A percentile compares a stretch with the other conserved stretches of the same genome.
Evolutionary conservation across 306 rosid genomes (phyloP).

Genomic region (Bauhinia variegata): DNA sequence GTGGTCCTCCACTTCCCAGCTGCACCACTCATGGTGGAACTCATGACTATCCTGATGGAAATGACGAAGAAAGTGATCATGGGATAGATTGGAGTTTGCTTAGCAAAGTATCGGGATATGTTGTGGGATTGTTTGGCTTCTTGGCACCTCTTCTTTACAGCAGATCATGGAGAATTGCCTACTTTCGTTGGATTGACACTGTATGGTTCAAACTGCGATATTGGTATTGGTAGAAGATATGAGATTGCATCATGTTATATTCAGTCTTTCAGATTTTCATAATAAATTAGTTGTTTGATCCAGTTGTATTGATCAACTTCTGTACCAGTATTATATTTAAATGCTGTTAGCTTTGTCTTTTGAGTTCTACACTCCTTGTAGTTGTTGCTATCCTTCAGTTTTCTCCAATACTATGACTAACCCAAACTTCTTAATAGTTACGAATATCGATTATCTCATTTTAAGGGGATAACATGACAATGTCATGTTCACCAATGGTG

Average conservation of each 20-base stretch:
- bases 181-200: constrained; percentile 58
- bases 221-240: not conserved
- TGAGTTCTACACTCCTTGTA: too few relatives aligned
- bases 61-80: not conserved
- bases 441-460: too few relatives aligned
- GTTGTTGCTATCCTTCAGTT: too few relatives aligned
- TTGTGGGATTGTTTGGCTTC: not conserved
- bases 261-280: too few relatives aligned
- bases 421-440: too few relatives aligned
- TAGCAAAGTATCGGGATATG: not conserved
- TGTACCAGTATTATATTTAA: too few relatives aligned
- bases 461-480: too few relatives aligned
- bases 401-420: too few relatives aligned
- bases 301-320: not conserved
- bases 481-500: too few relatives aligned
- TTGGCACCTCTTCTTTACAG: not conserved
- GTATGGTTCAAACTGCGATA: too few relatives aligned
- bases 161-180: constrained; percentile 14
- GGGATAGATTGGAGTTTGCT: not conserved
- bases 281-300: not conserved
- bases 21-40: not conserved
- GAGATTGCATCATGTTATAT: too few relatives aligned
- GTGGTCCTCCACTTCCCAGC: constrained; percentile 13
- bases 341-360: too few relatives aligned
- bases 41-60: not conserved